Evolutionary conservation across 345 rosid species (phyloP), one percentile per base, ranked within the genome.

Genomic region (Pseudoturritis turrita): DNA sequence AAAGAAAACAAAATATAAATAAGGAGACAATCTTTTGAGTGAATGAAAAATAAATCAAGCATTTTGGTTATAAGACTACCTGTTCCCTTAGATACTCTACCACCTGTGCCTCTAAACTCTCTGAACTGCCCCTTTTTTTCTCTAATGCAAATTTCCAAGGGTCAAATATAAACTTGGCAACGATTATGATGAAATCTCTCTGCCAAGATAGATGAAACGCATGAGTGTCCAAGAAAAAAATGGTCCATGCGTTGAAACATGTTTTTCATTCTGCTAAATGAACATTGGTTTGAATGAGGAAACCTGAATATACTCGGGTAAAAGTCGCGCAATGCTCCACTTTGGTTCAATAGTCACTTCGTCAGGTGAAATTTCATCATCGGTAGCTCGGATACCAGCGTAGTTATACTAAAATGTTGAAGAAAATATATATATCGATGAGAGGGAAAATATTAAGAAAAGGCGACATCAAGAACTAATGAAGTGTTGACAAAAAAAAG

Each of bases 241-340:
- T 25, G 41, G 44, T 75, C 43, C 64, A 54, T 37, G 53, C 13
- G 28, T 62, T 62, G 56, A 23, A 54, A 51, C 57, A 68, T 22
- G 44, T 3, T 37, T 39, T 59, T 11, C 8, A 7, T 59, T 15
- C 61, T 7, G 35, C 40, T n/a, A 26, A 54, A 19, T 54, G 23
- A 62, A 31, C 57, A 44, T 35, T 58, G 50, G 60, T 49, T 56
- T 70, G 59, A 47, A 22, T 19, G 43, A 23, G 47, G 46, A 47
- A 61, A 86, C 98, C 88, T 88, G 89, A 78, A 94, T 82, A 79
- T 85, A 81, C 81, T 94, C 86, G 19, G 97, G 97, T 46, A 94
- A 81, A 70, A 73, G 80, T 62, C 88, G 89, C 41, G 95, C 89
- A 71, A 88, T 79, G 55, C 84, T 88, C 98, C 98, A 94, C 81